Base-by-base conservation (phyloP, 78 protist species). In the Dictyostelium purpureum region DNA sequence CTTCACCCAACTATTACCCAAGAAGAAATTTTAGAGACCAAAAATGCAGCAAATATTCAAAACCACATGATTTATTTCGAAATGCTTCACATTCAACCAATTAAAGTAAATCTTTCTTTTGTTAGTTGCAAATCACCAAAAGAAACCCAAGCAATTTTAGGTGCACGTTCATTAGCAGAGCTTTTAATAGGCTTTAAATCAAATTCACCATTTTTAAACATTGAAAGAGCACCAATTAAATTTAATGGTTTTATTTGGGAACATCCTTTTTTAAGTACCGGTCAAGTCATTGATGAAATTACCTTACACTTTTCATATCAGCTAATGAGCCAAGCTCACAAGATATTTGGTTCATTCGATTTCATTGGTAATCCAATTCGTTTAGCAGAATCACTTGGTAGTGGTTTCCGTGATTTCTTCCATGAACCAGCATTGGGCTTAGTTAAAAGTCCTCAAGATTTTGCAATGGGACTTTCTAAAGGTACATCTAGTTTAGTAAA, bases 391-490 rank as follows among this genome's bases (percentile, higher is more conserved):
- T 67, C 82, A 24, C 43, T 87, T 1, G 88, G 96, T 31, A 81
- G 77, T 49, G 96, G 96, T 10, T 73, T 95, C 51, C 54, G 54
- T 45, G 96, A 93, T 49, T 95, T 95, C 78, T 95, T 95, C 89
- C 79, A 79, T 40, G 96, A 94, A 40, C 96, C 96, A 31, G 95
- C 93, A 11, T 12, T 87, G 56, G 96, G 96, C 47, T 28, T 95
- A 0, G 81, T 73, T 2, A 77, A 88, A 82, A 75, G 94, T 38
- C 96, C 96, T 18, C 88, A 95, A 56, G 96, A 75, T 42, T 95
- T 95, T 87, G 96, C 96, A 7, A 14, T 61, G 1, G 96, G 96
- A 37, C 49, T 95, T 19, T 49, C 81, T 6, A 94, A 83, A n/a
- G 96, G 96, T 5, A 88, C 96, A 19, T 52, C 70, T 2, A 77